phyloP scores from a whole-genome alignment of 805 yeast species.

The Priceomyces melissophilus region DNA sequence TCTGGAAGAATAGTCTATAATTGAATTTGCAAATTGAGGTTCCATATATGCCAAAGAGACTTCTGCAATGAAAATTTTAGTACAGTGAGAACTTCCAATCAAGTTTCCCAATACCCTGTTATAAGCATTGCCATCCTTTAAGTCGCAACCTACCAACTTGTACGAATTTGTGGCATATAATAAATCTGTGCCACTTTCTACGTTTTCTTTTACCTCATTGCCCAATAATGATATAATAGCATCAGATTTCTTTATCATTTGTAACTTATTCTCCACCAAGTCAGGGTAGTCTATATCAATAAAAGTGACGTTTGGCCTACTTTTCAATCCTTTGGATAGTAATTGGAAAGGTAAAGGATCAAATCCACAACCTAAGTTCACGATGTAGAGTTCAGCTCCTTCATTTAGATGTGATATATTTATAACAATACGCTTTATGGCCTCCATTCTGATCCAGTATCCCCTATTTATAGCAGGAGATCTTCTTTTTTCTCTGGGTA shows the following conservation, averaged over 20 bases:
- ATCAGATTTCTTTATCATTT: slow-evolving; percentile 45
- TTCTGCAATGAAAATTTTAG: slow-evolving; percentile 70
- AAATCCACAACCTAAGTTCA: slow-evolving; percentile 80
- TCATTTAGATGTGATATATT: slow-evolving; percentile 37
- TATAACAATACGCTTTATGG: slow-evolving; percentile 52
- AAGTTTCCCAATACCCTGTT: slow-evolving; percentile 22
- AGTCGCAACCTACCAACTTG: slow-evolving; percentile 63
- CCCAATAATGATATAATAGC: slow-evolving; percentile 51
- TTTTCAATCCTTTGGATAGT: slow-evolving; percentile 21
- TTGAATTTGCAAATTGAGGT: slow-evolving; percentile 59
- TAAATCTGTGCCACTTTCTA: slow-evolving; percentile 22
- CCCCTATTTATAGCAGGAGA: slow-evolving; percentile 83
- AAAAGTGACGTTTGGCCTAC: slow-evolving; percentile 38
- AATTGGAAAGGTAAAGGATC: slow-evolving; percentile 42
- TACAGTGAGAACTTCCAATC: slow-evolving; percentile 22
- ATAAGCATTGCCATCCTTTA: slow-evolving; percentile 46
- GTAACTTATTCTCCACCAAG: slow-evolving; percentile 52
- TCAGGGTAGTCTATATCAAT: slow-evolving; percentile 77
- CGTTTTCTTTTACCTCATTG: slow-evolving; percentile 6
- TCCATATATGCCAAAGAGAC: slow-evolving; percentile 81
- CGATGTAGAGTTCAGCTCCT: slow-evolving; percentile 26
- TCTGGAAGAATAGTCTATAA: slow-evolving; percentile 47
- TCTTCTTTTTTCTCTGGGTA: slow-evolving; percentile 60
- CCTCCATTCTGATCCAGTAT: slow-evolving; percentile 76
- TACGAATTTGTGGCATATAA: slow-evolving; percentile 41